phyloP scores from a whole-genome alignment of 2,329 filamentous ascomycete species.

The Aspergillus ochraceus region DNA sequence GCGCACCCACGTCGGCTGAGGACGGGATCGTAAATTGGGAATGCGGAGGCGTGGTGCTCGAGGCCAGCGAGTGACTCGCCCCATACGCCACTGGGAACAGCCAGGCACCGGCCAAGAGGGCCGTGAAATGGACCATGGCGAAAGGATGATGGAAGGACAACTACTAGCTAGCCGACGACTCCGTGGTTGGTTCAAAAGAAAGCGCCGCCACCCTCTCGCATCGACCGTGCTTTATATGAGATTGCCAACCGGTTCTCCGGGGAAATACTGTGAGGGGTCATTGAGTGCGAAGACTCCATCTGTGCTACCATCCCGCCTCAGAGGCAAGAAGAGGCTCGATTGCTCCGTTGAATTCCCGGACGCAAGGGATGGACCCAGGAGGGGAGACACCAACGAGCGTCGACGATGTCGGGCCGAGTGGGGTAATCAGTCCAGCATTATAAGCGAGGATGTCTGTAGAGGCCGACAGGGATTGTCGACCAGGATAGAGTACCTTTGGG shows the following conservation, averaged over 20 bases:
- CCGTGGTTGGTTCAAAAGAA: slow-evolving; percentile 1
- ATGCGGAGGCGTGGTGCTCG: slow-evolving; percentile 21
- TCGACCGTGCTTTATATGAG: background rate
- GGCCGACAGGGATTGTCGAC: background rate
- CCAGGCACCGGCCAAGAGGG: slow-evolving; percentile 23
- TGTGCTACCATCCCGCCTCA: background rate
- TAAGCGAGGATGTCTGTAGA: background rate
- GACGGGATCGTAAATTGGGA: slow-evolving; percentile 50
- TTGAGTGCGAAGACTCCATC: background rate
- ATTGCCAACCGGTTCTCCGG: background rate
- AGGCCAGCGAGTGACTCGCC: slow-evolving; percentile 16
- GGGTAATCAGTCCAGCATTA: background rate
- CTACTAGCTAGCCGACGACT: slow-evolving; percentile 5
- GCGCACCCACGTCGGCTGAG: slow-evolving; percentile 46
- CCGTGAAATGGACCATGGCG: slow-evolving; percentile 25
- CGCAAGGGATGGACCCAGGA: background rate
- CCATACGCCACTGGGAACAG: slow-evolving; percentile 28
- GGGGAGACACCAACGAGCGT: background rate
- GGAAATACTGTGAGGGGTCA: background rate
- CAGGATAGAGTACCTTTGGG: background rate
- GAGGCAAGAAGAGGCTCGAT: background rate
- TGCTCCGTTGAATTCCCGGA: slow-evolving; percentile 26
- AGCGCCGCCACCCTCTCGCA: background rate
- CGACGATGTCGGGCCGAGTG: slow-evolving; percentile 2
- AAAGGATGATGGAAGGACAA: background rate